Conservation (phyloP, 371 early-diverging fungal species). For the Nematocida major region DNA sequence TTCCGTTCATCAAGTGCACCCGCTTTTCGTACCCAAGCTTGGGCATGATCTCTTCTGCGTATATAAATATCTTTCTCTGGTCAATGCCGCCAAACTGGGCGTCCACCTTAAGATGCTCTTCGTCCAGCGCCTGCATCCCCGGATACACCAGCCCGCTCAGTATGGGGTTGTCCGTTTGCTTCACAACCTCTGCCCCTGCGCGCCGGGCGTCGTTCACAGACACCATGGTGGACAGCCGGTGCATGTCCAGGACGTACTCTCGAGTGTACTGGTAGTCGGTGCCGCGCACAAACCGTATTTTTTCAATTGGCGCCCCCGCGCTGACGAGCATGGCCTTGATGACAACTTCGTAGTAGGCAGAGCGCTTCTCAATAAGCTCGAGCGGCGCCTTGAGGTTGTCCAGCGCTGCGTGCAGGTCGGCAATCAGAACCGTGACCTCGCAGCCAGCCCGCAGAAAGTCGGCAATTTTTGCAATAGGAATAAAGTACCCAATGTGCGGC, state of each 20-base stretch:
- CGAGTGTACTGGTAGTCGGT: conserved; percentile 76
- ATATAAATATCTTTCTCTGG: conserved; percentile 97
- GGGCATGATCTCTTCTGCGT: conserved; percentile 91
- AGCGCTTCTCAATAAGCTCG: conserved; percentile 77
- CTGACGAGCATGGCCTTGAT: conserved; percentile 81
- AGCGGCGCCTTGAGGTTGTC: conserved; percentile 97
- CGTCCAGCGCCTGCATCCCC: conserved; percentile 95
- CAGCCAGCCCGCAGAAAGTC: conserved; percentile 90
- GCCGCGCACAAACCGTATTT: conserved; percentile 74
- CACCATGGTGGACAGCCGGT: conserved; percentile 75
- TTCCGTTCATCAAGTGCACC: conserved; percentile 96
- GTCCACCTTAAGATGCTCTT: conserved; percentile 91
- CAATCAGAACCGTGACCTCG: conserved; percentile 83
- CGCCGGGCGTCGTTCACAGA: conserved; percentile 91
- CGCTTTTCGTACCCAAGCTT: conserved; percentile 90
- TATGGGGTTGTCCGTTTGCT: conserved; percentile 86
- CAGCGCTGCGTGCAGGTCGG: conserved; percentile 94
- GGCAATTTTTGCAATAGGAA: conserved; percentile 89
- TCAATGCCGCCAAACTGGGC: conserved; percentile 98
- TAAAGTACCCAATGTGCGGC: conserved; percentile 95
- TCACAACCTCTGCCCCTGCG: conserved; percentile 98
- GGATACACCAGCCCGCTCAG: conserved; percentile 92
- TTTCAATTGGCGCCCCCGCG: conserved; percentile 77
- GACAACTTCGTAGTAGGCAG: conserved; percentile 82
- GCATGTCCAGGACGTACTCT: conserved; percentile 85